Base-by-base conservation (phyloP, 202 grass and related monocot species). In the Elaeis oleifera region DNA sequence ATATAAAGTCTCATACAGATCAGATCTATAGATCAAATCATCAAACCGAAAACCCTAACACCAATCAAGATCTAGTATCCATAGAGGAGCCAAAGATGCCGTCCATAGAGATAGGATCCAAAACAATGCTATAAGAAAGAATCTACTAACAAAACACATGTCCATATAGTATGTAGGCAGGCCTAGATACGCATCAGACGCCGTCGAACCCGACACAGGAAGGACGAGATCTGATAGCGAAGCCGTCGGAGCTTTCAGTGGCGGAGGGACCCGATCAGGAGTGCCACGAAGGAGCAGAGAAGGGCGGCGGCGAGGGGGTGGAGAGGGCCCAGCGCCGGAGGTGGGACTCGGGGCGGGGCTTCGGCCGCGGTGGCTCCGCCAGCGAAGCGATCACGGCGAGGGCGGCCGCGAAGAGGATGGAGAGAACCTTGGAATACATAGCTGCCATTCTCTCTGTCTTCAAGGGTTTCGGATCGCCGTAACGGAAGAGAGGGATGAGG, bases 241-340 rank as follows among this genome's bases (percentile, higher is more conserved):
- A 68, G 48, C 73, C 50, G 49, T 28, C 18, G 13, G 28, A 18
- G 19, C 23, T 67, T 59, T 86, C 75, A 90, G 54, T 78, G 80
- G 63, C 77, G 73, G 54, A 78, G 62, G 22, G 70, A 78, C 53
- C 79, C 61, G 76, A 90, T 71, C 36, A 90, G 74, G 68, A 90
- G 75, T 28, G 72, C 66, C 11, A 75, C 73, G 59, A 73, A 53
- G 19, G 83, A 75, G 66, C 78, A 75, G 62, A 87, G 29, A 54
- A 87, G 27, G 0, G 76, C 70, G 3, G 74, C 67, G 13, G 53
- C 66, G 17, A 87, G 16, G 14, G 80, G 25, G 74, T 50, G 3
- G 74, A 51, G 29, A 79, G 67, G 6, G 58, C n/a, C 50, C 61
- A 22, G 80, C 80, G 36, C 71, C 70, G 16, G 87, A 76, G 17